These are phyloP conservation scores for Monosporascus sp. DNA, from an alignment of 2,329 filamentous ascomycete species.

Conservation along the genomic window DNA sequence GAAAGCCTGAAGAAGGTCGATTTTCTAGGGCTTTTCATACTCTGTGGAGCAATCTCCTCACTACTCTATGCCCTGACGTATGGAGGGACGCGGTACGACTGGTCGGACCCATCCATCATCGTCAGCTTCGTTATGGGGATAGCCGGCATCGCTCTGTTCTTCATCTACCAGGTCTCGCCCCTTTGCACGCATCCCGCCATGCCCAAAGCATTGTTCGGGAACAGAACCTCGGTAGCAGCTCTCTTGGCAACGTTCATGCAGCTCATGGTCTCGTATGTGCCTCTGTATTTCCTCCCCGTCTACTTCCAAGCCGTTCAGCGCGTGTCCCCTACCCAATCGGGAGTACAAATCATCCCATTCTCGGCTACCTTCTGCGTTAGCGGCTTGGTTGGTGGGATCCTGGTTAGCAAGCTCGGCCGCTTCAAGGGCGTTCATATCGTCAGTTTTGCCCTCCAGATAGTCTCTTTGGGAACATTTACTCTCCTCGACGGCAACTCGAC, in stretches of 20 bases:
- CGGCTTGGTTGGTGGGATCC: conserved; percentile 13
- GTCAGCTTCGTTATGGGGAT: neutral
- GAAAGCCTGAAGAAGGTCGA: neutral
- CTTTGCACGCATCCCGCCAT: neutral
- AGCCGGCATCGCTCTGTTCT: neutral
- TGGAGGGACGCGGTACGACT: neutral
- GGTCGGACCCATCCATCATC: neutral
- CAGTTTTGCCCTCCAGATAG: conserved; percentile 19
- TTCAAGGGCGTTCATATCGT: conserved; percentile 15
- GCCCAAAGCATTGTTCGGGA: conserved; percentile 29
- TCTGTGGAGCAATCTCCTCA: neutral
- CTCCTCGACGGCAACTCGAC: conserved; percentile 26
- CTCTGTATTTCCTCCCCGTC: conserved; percentile 32
- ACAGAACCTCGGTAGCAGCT: conserved; percentile 27
- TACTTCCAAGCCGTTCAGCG: conserved; percentile 35
- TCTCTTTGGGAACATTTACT: conserved; percentile 31
- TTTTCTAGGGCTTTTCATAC: neutral
- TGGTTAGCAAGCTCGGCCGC: conserved; percentile 12
- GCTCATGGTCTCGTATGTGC: conserved; percentile 26
- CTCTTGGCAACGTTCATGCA: conserved; percentile 30
- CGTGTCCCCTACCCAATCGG: conserved; percentile 17
- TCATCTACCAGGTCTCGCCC: neutral
- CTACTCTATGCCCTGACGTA: neutral
- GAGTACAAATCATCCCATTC: conserved; percentile 15
- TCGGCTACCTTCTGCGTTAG: conserved; percentile 13